These are phyloP conservation scores for Penicillium sp. DNA, from an alignment of 2,329 filamentous ascomycete genomes.

Conservation along the genomic window DNA sequence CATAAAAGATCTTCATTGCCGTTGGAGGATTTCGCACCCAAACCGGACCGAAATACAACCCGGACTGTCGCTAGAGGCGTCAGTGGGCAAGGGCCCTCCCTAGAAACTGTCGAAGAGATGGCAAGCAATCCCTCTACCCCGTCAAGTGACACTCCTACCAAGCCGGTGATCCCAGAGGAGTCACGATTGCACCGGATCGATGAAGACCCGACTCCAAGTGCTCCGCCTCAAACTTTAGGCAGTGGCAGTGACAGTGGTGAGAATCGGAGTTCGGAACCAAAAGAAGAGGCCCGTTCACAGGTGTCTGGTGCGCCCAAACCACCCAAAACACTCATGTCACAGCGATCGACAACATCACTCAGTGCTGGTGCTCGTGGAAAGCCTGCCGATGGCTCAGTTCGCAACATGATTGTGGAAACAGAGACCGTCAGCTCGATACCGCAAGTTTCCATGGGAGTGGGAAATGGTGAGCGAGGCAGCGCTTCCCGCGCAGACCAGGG, in stretches of 20 bases:
- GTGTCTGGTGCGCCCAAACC: slow-evolving; percentile 42
- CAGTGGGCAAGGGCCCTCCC: slow-evolving; percentile 59
- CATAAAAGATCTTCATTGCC: slow-evolving; percentile 33
- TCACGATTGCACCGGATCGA: slow-evolving; percentile 38
- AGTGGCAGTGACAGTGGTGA: slow-evolving; percentile 58
- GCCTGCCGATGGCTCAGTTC: slow-evolving; percentile 69
- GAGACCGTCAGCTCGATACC: slow-evolving; percentile 92
- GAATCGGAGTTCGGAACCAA: slow-evolving; percentile 38
- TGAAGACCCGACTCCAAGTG: slow-evolving; percentile 41
- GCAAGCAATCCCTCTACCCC: slow-evolving; percentile 75
- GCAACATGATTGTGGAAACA: slow-evolving; percentile 96
- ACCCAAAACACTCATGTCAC: slow-evolving; percentile 57
- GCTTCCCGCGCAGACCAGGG: slow-evolving; percentile 64
- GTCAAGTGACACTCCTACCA: slow-evolving; percentile 44
- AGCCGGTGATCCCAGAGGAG: slow-evolving; percentile 41
- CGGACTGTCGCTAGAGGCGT: slow-evolving; percentile 60
- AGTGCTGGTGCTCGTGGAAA: slow-evolving; percentile 62
- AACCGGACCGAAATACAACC: slow-evolving; percentile 38
- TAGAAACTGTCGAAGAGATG: slow-evolving; percentile 87
- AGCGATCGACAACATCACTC: slow-evolving; percentile 69
- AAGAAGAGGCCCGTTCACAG: slow-evolving; percentile 40
- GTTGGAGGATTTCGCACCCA: slow-evolving; percentile 30
- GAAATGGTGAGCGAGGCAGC: slow-evolving; percentile 54
- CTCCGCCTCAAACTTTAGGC: slow-evolving; percentile 54
- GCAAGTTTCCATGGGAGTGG: slow-evolving; percentile 71